A percentile compares a stretch with the other conserved stretches of the same genome.
These are phyloP conservation scores for Phytopythium oedochilum DNA, from an alignment of 352 stramenopile genomes.

Conservation along the genomic window DNA sequence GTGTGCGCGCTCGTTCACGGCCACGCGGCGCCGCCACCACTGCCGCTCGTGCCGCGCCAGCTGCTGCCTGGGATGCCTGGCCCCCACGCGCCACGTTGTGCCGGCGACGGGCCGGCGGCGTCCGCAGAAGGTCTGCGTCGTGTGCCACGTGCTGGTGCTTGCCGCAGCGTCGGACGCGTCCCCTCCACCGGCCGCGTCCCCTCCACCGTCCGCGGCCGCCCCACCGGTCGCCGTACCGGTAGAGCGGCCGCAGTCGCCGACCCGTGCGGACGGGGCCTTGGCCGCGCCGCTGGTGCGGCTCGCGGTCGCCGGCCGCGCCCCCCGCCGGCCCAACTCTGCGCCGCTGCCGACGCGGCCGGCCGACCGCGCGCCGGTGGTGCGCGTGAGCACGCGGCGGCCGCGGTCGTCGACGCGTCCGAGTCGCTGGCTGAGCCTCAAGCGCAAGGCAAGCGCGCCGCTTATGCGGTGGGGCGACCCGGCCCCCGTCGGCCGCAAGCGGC, in stretches of 20 bases:
- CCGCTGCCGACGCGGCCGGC: conserved; percentile 13
- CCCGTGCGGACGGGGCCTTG: background rate
- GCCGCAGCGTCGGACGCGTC: background rate
- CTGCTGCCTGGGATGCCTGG: conserved; percentile 51
- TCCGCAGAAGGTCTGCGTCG: conserved; percentile 54
- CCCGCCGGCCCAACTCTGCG: conserved; percentile 23
- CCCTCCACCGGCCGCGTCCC: background rate
- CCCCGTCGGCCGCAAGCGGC: conserved; percentile 19
- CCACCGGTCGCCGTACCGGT: background rate
- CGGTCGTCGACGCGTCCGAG: conserved; percentile 29
- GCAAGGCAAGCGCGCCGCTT: conserved; percentile 42
- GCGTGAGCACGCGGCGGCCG: conserved; percentile 8
- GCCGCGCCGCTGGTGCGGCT: conserved; percentile 9
- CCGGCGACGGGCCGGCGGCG: conserved; percentile 2
- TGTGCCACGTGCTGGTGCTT: conserved; percentile 45
- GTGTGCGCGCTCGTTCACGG: conserved; percentile 36
- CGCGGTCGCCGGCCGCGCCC: conserved; percentile 1
- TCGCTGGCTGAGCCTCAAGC: conserved; percentile 43
- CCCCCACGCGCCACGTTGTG: conserved; percentile 24
- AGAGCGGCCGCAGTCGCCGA: background rate
- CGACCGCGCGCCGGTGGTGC: conserved; percentile 5
- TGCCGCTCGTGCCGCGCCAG: conserved; percentile 63
- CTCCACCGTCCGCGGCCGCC: background rate
- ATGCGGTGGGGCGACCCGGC: conserved; percentile 33
- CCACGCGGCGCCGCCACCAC: conserved; percentile 43